Conservation (phyloP, 768 basidiomycete genomes). For the Amanita fuliginea region DNA sequence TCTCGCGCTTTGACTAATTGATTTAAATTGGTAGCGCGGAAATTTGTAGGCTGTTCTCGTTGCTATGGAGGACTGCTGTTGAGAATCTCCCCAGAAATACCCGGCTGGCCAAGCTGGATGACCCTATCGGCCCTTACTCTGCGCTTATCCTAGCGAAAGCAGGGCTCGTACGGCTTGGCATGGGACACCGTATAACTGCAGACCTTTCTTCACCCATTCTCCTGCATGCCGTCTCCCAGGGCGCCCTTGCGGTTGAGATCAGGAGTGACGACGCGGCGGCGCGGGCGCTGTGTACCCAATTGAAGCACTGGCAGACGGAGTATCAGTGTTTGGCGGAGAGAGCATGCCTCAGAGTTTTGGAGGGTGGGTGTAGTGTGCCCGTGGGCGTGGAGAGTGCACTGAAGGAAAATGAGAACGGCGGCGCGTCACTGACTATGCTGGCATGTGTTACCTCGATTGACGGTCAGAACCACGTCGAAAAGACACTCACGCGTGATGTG, state of each 20-base stretch:
- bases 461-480: constrained; percentile 63
- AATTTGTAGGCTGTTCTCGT: constrained; percentile 56
- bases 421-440: constrained; percentile 43
- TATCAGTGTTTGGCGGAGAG: constrained; percentile 80
- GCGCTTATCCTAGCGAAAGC: constrained; percentile 92
- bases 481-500: constrained; percentile 44
- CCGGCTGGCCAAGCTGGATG: constrained; percentile 85
- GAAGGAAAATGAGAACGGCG: constrained; percentile 15
- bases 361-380: constrained; percentile 96
- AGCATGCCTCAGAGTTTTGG: constrained; percentile 76
- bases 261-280: constrained; percentile 53
- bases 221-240: constrained; percentile 90
- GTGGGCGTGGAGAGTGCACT: constrained; percentile 68
- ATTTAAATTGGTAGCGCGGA: constrained; percentile 39
- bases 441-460: constrained; percentile 81
- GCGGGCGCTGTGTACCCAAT: constrained; percentile 46
- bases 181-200: constrained; percentile 62
- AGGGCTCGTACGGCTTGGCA: constrained; percentile 74
- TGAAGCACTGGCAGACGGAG: constrained; percentile 70
- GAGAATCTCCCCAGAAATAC: constrained; percentile 50
- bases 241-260: constrained; percentile 83
- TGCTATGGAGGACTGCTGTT: neutral
- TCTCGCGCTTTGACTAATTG: neutral
- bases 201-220: constrained; percentile 67
- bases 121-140: constrained; percentile 63